phyloP scores from a whole-genome alignment of 148 eudicot genomes.

The Arctostaphylos glauca region DNA sequence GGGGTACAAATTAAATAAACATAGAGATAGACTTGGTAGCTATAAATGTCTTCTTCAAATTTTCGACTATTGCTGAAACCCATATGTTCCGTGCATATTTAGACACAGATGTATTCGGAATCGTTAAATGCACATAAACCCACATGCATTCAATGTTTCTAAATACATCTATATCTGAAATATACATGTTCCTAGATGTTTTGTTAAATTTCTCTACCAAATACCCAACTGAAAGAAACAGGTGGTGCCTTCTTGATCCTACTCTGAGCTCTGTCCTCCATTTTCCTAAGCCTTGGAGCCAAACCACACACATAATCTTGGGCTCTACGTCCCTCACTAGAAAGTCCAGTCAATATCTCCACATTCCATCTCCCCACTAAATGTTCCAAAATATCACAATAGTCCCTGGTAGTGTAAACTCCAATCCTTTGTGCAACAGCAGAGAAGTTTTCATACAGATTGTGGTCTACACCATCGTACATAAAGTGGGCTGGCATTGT shows the following conservation, averaged over 20 bases:
- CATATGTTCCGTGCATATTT: no score
- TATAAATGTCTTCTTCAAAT: no score
- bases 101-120: no score
- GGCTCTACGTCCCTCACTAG: conserved; percentile 3
- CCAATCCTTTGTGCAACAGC: background rate
- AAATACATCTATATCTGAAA: no score
- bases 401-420: background rate
- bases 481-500: background rate
- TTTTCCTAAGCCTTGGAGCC: background rate
- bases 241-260: background rate
- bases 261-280: background rate
- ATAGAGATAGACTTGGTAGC: no score
- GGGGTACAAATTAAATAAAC: no score
- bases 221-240: conserved; percentile 1
- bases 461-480: background rate
- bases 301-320: background rate
- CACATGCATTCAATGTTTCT: no score
- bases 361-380: background rate
- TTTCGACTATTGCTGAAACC: no score
- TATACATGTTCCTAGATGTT: no score
- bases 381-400: background rate
- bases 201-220: background rate
- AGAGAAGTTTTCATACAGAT: background rate
- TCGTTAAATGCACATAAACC: no score
- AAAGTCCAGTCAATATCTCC: background rate